These are phyloP conservation scores for Trichaptum fuscoviolaceum DNA, from an alignment of 768 basidiomycete genomes.

Conservation along the genomic window DNA sequence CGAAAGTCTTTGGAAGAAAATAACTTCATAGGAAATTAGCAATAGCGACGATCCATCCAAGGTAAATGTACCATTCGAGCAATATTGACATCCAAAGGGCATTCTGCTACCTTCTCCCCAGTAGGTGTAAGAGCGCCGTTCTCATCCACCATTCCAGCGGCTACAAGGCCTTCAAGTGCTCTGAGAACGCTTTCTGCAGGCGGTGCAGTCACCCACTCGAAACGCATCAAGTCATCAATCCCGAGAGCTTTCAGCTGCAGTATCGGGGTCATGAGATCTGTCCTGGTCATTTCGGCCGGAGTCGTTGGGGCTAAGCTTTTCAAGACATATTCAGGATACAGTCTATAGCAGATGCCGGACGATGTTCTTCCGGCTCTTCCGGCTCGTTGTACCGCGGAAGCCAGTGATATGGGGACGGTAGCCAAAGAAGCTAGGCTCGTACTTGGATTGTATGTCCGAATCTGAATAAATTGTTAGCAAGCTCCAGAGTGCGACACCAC, in stretches of 20 bases:
- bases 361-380: constrained; percentile 95
- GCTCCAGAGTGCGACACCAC: constrained; percentile 1
- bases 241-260: constrained; percentile 93
- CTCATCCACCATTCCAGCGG: constrained; percentile 79
- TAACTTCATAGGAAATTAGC: constrained; percentile 42
- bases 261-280: constrained; percentile 87
- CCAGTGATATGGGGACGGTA: constrained; percentile 77
- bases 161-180: constrained; percentile 77
- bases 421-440: constrained; percentile 81
- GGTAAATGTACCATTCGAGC: constrained; percentile 77
- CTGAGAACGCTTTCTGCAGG: constrained; percentile 81
- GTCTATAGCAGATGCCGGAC: constrained; percentile 85
- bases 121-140: constrained; percentile 71
- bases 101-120: constrained; percentile 88
- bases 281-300: constrained; percentile 85
- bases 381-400: constrained; percentile 89
- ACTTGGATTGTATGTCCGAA: constrained; percentile 85
- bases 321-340: constrained; percentile 69
- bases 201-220: constrained; percentile 91
- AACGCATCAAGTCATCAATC: constrained; percentile 91
- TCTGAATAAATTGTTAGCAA: constrained; percentile 38
- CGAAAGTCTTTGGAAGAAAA: constrained; percentile 79
- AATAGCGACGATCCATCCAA: not conserved
- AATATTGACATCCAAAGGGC: constrained; percentile 87
- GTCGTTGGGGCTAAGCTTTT: constrained; percentile 61